phyloP scores from a whole-genome alignment of 805 yeast genomes.

The Saccharomyces kudriavzevii region DNA sequence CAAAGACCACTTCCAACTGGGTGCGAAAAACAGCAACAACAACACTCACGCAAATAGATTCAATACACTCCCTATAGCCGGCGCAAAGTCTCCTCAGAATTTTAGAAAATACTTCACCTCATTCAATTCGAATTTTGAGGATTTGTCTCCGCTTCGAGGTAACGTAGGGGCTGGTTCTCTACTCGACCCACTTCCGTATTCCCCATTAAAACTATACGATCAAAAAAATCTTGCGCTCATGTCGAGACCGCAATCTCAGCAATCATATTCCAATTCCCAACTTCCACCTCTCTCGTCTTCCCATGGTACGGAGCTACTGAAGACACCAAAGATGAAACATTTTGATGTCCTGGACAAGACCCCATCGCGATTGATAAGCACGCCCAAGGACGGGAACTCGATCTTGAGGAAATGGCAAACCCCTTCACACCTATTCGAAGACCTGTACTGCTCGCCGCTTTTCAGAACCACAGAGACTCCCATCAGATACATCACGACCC shows the following conservation, averaged over 20 bases:
- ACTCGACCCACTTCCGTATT: neutral
- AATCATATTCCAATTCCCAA: constrained; percentile 2
- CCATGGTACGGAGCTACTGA: constrained; percentile 8
- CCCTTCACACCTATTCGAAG: constrained; percentile 29
- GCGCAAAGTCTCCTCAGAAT: constrained; percentile 17
- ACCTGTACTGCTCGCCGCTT: constrained; percentile 28
- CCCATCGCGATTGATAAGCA: constrained; percentile 16
- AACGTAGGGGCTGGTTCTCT: constrained; percentile 2
- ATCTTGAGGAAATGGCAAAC: constrained; percentile 28
- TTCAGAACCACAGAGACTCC: constrained; percentile 21
- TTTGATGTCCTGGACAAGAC: constrained; percentile 16
- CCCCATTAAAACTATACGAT: neutral
- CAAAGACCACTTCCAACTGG: neutral
- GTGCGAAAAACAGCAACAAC: neutral
- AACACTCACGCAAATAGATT: neutral
- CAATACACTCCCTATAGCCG: constrained; percentile 4
- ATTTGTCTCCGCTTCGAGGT: constrained; percentile 19
- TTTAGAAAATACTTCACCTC: constrained; percentile 27
- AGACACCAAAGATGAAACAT: constrained; percentile 19
- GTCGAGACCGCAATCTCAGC: constrained; percentile 6
- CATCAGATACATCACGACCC: constrained; percentile 11
- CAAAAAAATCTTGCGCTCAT: constrained; percentile 2
- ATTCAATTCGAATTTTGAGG: constrained; percentile 30
- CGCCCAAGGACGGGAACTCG: constrained; percentile 20
- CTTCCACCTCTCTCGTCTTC: neutral